Evolutionary conservation across 1,284 basidiomycete genomes (phyloP).

Genomic region (Sanghuangporus baumii): DNA sequence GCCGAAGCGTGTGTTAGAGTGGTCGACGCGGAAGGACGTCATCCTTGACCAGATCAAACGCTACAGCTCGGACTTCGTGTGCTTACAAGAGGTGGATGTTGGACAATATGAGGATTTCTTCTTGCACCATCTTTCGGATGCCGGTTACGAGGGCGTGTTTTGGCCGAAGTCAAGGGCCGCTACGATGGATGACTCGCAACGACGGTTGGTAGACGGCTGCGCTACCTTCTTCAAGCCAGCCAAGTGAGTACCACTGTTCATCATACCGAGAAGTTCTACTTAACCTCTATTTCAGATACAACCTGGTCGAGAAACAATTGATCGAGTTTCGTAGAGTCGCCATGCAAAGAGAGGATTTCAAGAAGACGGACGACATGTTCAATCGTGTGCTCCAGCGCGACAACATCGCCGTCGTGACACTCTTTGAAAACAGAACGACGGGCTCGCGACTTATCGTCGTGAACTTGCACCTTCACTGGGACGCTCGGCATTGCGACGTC

Average conservation of each 20-base stretch:
- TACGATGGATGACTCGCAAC: conserved; percentile 89
- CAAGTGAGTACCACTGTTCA: conserved; percentile 54
- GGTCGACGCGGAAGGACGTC: conserved; percentile 92
- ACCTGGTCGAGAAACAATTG: conserved; percentile 90
- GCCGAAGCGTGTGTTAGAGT: conserved; percentile 91
- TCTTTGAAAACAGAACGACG: conserved; percentile 83
- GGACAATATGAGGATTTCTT: conserved; percentile 96
- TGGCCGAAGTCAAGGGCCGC: conserved; percentile 94
- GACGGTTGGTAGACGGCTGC: conserved; percentile 91
- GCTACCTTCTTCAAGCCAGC: conserved; percentile 92
- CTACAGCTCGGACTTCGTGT: conserved; percentile 87
- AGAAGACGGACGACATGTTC: conserved; percentile 99
- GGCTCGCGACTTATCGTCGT: conserved; percentile 87
- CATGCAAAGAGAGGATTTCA: conserved; percentile 92
- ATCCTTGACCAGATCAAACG: conserved; percentile 85
- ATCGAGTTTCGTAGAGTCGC: conserved; percentile 95
- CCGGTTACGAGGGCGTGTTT: conserved; percentile 89
- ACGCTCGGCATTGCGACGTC: conserved; percentile 90
- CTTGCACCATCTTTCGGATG: conserved; percentile 65
- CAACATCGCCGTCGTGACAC: conserved; percentile 85
- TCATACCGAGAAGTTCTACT: conserved; percentile 16
- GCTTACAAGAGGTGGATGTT: conserved; percentile 92
- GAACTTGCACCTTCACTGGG: conserved; percentile 94
- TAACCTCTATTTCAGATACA: conserved; percentile 53
- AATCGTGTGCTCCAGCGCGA: conserved; percentile 97